phyloP scores from a whole-genome alignment of 148 eudicot genomes.

The Suaeda aralocaspica region DNA sequence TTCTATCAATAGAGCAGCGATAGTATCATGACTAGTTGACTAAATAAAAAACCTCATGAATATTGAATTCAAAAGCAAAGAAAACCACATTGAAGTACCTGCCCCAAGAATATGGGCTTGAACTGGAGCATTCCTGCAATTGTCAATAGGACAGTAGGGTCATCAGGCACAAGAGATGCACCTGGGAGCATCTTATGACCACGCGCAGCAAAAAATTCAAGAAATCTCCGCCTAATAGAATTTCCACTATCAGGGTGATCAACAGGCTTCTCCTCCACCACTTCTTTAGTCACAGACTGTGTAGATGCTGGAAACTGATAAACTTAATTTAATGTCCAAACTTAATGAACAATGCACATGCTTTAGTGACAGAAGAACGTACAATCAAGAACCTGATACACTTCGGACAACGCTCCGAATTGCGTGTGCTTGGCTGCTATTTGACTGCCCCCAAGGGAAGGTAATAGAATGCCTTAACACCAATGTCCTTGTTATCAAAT shows the following conservation, averaged over 20 bases:
- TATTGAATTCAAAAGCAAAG: neutral
- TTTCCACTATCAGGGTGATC: conserved; percentile 61
- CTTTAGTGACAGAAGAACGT: conserved; percentile 7
- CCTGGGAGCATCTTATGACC: conserved; percentile 90
- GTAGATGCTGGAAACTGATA: conserved; percentile 65
- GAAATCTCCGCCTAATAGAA: conserved; percentile 70
- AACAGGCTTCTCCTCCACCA: conserved; percentile 38
- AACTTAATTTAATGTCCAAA: conserved; percentile 27
- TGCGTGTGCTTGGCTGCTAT: conserved; percentile 18
- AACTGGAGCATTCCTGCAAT: conserved; percentile 99
- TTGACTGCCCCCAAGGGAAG: conserved; percentile 17
- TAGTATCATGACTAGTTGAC: neutral
- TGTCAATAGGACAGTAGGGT: conserved; percentile 93
- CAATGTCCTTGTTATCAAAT: conserved; percentile 29
- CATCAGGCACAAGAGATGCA: conserved; percentile 96
- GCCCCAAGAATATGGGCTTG: conserved; percentile 93
- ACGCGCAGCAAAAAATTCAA: conserved; percentile 81
- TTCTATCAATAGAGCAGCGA: neutral
- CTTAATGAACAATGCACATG: conserved; percentile 18
- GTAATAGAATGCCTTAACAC: conserved; percentile 26
- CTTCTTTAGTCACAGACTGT: conserved; percentile 59
- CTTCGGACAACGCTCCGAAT: conserved; percentile 28
- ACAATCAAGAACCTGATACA: conserved; percentile 51
- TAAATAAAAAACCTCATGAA: conserved; percentile 5
- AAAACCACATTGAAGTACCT: conserved; percentile 54